phyloP scores from a whole-genome alignment of 345 rosid species.

The Aegle marmelos region DNA sequence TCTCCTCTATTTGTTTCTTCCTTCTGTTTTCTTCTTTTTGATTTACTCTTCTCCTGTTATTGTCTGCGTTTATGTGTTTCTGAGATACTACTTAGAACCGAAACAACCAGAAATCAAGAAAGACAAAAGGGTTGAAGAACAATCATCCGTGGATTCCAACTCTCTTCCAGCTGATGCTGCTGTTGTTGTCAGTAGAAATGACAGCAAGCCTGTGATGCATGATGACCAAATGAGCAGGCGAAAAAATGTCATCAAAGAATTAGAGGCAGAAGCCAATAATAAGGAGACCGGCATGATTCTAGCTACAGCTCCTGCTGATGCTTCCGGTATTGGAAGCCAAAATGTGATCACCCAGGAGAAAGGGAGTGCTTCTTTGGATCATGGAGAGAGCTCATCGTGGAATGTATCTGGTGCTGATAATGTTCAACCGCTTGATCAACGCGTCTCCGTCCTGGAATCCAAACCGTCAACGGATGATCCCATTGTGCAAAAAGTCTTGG shows the following conservation, averaged over 20 bases:
- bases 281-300: constrained; percentile 23
- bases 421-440: constrained; percentile 7
- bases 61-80: constrained; percentile 27
- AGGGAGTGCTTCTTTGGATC: neutral
- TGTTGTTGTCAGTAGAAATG: constrained; percentile 2
- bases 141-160: constrained; percentile 10
- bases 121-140: constrained; percentile 9
- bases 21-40: constrained; percentile 51
- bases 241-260: constrained; percentile 39
- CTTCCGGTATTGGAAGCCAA: neutral
- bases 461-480: constrained; percentile 6
- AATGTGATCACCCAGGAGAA: neutral
- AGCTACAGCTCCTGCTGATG: constrained; percentile 17
- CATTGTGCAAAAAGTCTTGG: neutral
- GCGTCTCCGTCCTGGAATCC: neutral
- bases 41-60: constrained; percentile 50
- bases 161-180: constrained; percentile 7
- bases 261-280: constrained; percentile 29
- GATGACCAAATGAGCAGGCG: constrained; percentile 43
- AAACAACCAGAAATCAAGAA: constrained; percentile 4
- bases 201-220: constrained; percentile 22
- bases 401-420: constrained; percentile 14
- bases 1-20: constrained; percentile 46
- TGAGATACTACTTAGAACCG: constrained; percentile 24
- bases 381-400: constrained; percentile 13